Evolutionary conservation across 768 basidiomycete species (phyloP), one percentile per base, ranked within the genome.

Genomic region (Trametes maxima): DNA sequence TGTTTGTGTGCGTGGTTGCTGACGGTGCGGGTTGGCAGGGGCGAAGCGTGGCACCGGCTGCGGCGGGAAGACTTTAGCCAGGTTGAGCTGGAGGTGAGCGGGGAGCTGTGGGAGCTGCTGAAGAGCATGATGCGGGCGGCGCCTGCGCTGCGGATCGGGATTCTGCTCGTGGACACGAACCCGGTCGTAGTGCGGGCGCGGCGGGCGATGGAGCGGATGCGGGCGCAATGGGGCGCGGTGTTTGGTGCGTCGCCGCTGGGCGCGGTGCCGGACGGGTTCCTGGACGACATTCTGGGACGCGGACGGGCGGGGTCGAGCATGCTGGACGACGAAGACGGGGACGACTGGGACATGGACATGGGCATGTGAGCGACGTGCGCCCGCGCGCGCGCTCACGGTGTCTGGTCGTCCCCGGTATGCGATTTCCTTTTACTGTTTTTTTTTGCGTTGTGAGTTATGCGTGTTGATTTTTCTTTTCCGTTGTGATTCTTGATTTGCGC

Each of bases 11-110:
- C 4, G 62, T 48, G 63, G 62, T 62, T 55, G 21, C 45, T 44
- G 51, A 62, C 19, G 43, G 37, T 28, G 39, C 40, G 59, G 62
- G 69, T 70, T 33, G 28, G 46, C 71, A 95, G 94, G 81, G 96
- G 96, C 24, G 87, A 91, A 52, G 84, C 90, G 1, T 99, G 97
- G 97, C 95, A 97, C 69, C 86, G 90, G 65, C 81, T 98, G 37
- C 88, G 97, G 57, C 85, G 85, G 59, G 91, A 96, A 72, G 92
- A 99, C 77, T 95, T 97, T 72, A 84, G 87, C 51, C 93, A 94
- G 72, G 85, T 95, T 57, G 86, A 92, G 69, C 72, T 89, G 66
- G 80, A 82, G 36, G 81, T 78, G 51, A 92, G 88, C 67, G 78
- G 81, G 8, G 84, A 87, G 69, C 77, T 96, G 59, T 77, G 88